phyloP scores from a whole-genome alignment of 306 rosid species.

The Quercus robur region DNA sequence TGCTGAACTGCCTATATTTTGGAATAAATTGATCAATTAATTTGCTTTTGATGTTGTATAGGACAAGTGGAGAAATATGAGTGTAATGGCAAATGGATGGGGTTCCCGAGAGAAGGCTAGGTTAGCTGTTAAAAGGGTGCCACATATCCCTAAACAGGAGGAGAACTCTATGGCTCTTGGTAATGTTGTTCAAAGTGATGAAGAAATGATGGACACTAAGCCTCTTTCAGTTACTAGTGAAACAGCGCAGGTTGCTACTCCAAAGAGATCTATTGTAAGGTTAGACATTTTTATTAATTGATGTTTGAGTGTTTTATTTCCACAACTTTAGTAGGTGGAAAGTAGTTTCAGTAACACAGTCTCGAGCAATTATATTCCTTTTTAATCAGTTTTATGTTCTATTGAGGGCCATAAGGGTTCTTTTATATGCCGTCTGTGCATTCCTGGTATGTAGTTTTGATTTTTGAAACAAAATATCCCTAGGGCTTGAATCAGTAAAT shows the following conservation, averaged over 20 bases:
- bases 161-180: conserved; percentile 39
- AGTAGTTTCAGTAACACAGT: not conserved
- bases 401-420: not conserved
- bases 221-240: conserved; percentile 62
- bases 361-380: not conserved
- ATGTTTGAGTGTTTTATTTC: conserved; percentile 14
- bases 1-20: conserved; percentile 7
- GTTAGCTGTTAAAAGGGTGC: conserved; percentile 58
- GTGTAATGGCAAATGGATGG: conserved; percentile 96
- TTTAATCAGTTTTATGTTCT: conserved; percentile 10
- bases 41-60: conserved; percentile 30
- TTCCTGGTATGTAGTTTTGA: not conserved
- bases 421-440: not conserved
- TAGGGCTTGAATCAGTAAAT: not conserved
- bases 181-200: conserved; percentile 66
- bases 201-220: conserved; percentile 58
- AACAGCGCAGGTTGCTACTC: conserved; percentile 43
- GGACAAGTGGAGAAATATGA: conserved; percentile 99
- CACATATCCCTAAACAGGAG: conserved; percentile 57
- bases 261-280: conserved; percentile 75
- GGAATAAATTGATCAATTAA: not conserved
- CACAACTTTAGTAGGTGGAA: conserved; percentile 11
- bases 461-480: not conserved
- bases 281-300: conserved; percentile 27
- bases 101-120: conserved; percentile 81